Base-by-base conservation (phyloP, 2,329 filamentous ascomycete species). In the Arachnopeziza araneosa region DNA sequence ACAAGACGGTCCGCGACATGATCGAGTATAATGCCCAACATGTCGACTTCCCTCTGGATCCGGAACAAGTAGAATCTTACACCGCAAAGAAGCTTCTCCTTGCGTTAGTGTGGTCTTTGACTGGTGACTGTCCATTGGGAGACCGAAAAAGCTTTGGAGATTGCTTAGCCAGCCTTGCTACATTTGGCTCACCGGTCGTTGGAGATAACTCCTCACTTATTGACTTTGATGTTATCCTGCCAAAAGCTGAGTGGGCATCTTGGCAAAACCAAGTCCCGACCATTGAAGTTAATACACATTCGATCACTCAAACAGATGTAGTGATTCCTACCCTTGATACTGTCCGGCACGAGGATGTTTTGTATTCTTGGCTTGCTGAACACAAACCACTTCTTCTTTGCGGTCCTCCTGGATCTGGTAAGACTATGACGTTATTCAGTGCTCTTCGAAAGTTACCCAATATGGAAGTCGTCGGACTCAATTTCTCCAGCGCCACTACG, bases 371-470 rank as follows among this genome's bases (percentile, higher is more conserved):
- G 95, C 85, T 99, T 52, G 95, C 96, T 19, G 95, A 99, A 74
- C 95, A 99, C 74, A 99, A 99, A 78, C 95, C 96, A 14, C 81
- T 99, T 21, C 80, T 99, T 56, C 88, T 99, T 19, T 99, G 95
- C 73, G 96, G 95, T 75, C 96, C 95, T 72, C 95, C 95, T 60
- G 95, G 95, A 78, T 99, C 95, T 56, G 95, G 95, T 81, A 99
- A 99, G 80, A 99, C 95, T 4, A 99, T 99, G 95, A 99, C 95
- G 12, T 80, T 99, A 14, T 99, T 99, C 79, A 97, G 93, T 73
- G 95, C 95, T 36, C 84, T 99, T 57, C 88, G 95, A 65, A 99
- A 99, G 76, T 80, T 99, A 60, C 93, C 93, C 2, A 97, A 97
- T 73, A 97, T 99, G 93, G 95, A 99, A 76, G 92, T 97, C 60